Conservation (phyloP, 2,329 filamentous ascomycete species). For the Aspergillus tamarii region DNA sequence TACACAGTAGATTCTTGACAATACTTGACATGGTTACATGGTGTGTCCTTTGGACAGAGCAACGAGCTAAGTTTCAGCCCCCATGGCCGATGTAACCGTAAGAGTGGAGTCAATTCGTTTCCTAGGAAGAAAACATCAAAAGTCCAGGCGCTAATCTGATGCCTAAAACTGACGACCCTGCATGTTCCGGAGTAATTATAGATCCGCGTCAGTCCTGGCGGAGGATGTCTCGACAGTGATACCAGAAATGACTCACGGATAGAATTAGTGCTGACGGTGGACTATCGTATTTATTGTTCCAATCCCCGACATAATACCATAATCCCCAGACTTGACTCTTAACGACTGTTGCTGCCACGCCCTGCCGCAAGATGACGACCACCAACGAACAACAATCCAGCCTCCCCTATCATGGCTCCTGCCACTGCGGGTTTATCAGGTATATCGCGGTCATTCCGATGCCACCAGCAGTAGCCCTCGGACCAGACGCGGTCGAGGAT, state of each 20-base stretch:
- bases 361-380: not conserved
- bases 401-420: not conserved
- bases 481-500: not conserved
- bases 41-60: not conserved
- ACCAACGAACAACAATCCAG: not conserved
- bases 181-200: not conserved
- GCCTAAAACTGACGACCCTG: not conserved
- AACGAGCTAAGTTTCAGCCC: not conserved
- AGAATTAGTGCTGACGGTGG: not conserved
- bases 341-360: not conserved
- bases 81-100: not conserved
- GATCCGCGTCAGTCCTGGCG: not conserved
- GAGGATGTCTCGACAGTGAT: not conserved
- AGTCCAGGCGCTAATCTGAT: not conserved
- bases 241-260: not conserved
- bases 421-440: not conserved
- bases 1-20: not conserved
- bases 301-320: not conserved
- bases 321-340: not conserved
- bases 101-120: not conserved
- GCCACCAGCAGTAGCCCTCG: not conserved
- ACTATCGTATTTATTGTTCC: not conserved
- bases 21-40: not conserved
- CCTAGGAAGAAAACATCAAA: not conserved
- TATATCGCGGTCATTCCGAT: not conserved